A percentile compares a stretch with the other conserved stretches of the same genome.
Evolutionary conservation across 345 rosid genomes (phyloP).

Genomic region (Viola odorata): DNA sequence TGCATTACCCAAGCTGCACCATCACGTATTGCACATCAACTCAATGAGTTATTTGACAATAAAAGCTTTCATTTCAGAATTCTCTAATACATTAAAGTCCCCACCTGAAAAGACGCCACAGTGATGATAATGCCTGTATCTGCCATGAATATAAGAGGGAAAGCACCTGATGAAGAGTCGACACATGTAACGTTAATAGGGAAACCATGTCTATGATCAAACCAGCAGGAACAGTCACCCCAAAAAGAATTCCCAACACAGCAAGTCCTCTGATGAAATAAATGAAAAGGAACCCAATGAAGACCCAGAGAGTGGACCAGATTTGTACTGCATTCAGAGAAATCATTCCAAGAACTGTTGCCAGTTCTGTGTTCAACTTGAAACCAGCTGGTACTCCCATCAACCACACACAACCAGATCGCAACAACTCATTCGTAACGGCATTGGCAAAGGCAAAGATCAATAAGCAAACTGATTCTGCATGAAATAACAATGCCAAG

Average conservation of each 20-base stretch:
- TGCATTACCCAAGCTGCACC: too few relatives aligned
- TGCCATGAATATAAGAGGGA: slow-evolving; percentile 70
- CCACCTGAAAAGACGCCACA: slow-evolving; percentile 94
- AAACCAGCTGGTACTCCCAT: slow-evolving; percentile 99
- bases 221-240: slow-evolving; percentile 67
- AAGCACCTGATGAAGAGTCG: slow-evolving; percentile 63
- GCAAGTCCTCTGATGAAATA: slow-evolving; percentile 59
- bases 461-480: slow-evolving; percentile 45
- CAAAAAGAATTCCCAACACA: slow-evolving; percentile 58
- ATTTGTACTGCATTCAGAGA: slow-evolving; percentile 82
- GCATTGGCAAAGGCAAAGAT: slow-evolving; percentile 47
- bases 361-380: slow-evolving; percentile 84
- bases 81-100: too few relatives aligned
- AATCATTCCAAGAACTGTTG: slow-evolving; percentile 69
- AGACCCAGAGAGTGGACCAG: slow-evolving; percentile 83
- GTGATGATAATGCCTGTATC: slow-evolving; percentile 75
- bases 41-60: not conserved
- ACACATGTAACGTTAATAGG: slow-evolving; percentile 59
- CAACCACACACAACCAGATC: slow-evolving; percentile 95
- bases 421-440: slow-evolving; percentile 58
- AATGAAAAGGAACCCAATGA: slow-evolving; percentile 45
- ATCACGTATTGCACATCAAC: not conserved
- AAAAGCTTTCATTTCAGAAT: not conserved
- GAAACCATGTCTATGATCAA: slow-evolving; percentile 53
- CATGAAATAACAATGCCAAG: slow-evolving; percentile 42